Evolutionary conservation across 164 flowering plant species (phyloP).

Genomic region (Piper betle): DNA sequence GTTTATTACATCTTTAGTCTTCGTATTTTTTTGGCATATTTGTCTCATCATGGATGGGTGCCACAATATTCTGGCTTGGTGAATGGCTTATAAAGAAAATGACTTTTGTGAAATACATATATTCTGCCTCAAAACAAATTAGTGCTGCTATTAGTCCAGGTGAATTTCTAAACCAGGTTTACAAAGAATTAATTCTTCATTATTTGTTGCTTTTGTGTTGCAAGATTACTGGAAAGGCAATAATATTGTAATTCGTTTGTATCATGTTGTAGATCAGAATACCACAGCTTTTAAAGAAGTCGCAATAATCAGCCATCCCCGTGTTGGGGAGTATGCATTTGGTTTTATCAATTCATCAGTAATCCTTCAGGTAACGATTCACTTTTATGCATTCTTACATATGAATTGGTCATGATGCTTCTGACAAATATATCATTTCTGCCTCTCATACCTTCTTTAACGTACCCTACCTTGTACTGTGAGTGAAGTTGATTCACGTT

Average conservation of each 20-base stretch:
- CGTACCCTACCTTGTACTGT: no score
- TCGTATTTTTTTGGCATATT: conserved; percentile 43
- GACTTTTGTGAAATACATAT: conserved; percentile 41
- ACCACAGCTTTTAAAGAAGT: conserved; percentile 61
- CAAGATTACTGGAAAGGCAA: no score
- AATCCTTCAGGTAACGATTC: no score
- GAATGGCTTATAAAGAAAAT: conserved; percentile 19
- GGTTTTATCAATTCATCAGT: neutral
- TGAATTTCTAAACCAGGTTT: conserved; percentile 1
- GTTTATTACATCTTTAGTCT: conserved; percentile 34
- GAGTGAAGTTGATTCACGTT: no score
- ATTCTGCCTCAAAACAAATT: conserved; percentile 43
- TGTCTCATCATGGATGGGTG: conserved; percentile 51
- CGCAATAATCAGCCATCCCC: conserved; percentile 59
- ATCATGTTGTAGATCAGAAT: conserved; percentile 25
- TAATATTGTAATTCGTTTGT: neutral
- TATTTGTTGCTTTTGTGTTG: neutral
- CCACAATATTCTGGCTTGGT: conserved; percentile 27
- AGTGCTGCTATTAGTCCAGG: conserved; percentile 51
- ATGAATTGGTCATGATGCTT: no score
- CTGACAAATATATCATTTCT: no score
- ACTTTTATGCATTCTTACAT: no score
- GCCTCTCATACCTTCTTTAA: no score
- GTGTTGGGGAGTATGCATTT: conserved; percentile 31
- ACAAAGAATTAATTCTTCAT: no score